Conservation (phyloP, 2,329 filamentous ascomycete species). For the Pseudopithomyces maydicus region DNA sequence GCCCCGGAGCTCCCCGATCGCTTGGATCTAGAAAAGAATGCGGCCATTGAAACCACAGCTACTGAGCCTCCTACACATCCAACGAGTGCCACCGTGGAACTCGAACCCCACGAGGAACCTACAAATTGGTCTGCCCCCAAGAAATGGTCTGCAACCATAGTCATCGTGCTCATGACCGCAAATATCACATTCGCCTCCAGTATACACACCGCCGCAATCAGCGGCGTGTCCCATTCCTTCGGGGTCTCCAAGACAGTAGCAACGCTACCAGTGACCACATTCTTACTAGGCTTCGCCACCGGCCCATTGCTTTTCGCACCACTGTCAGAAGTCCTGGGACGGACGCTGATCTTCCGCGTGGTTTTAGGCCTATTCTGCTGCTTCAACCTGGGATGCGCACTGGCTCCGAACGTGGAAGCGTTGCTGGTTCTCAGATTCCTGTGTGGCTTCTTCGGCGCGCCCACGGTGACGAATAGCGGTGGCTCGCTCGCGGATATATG, state of each 20-base stretch:
- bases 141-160: conserved; percentile 14
- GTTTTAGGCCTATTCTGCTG: neutral
- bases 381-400: conserved; percentile 1
- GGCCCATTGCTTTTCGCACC: conserved; percentile 52
- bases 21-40: neutral
- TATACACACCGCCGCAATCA: conserved; percentile 8
- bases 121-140: conserved; percentile 9
- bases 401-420: neutral
- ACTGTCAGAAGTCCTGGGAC: conserved; percentile 53
- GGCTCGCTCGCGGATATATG: conserved; percentile 10
- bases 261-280: conserved; percentile 32
- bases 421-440: conserved; percentile 1
- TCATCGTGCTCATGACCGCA: conserved; percentile 15
- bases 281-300: conserved; percentile 36
- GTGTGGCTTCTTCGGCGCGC: conserved; percentile 5
- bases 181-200: conserved; percentile 14
- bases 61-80: neutral
- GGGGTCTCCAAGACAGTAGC: conserved; percentile 1
- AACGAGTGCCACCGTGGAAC: neutral
- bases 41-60: neutral
- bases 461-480: conserved; percentile 12
- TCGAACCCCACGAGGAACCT: conserved; percentile 4
- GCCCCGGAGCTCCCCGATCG: no score
- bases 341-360: conserved; percentile 3
- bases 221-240: conserved; percentile 4